Conservation (phyloP, 2,329 filamentous ascomycete genomes). For the Hymenoscyphus linearis region DNA sequence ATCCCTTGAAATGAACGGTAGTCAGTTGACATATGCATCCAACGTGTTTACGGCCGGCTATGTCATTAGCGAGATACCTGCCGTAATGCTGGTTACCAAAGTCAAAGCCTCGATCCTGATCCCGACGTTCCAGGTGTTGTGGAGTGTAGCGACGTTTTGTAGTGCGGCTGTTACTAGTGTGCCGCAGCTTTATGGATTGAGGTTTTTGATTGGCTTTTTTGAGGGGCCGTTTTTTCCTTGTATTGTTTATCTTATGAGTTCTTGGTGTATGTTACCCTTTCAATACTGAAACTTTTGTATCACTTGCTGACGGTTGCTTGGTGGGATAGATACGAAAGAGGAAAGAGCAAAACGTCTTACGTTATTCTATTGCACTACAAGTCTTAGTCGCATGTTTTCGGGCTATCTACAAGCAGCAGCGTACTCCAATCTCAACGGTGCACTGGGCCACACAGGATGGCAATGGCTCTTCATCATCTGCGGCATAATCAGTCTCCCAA, state of each 20-base stretch:
- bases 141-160: conserved; percentile 25
- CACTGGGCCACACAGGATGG: conserved; percentile 36
- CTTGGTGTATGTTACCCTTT: conserved; percentile 33
- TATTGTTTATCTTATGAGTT: conserved; percentile 39
- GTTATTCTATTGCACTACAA: conserved; percentile 48
- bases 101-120: conserved; percentile 25
- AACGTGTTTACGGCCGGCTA: conserved; percentile 46
- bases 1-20: conserved; percentile 41
- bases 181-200: conserved; percentile 37
- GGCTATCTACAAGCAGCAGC: conserved; percentile 40
- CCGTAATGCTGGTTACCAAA: conserved; percentile 20
- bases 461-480: conserved; percentile 46
- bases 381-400: conserved; percentile 42
- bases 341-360: conserved; percentile 50
- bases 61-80: conserved; percentile 26
- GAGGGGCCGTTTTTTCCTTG: conserved; percentile 23
- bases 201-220: conserved; percentile 40
- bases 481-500: conserved; percentile 48
- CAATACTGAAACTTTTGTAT: background rate
- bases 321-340: conserved; percentile 29
- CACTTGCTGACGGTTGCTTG: background rate
- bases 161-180: conserved; percentile 27
- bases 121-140: conserved; percentile 21
- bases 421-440: conserved; percentile 36
- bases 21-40: conserved; percentile 46